Conservation (phyloP, 192 early-diverging fungal genomes). For the Pilaira anomala region DNA sequence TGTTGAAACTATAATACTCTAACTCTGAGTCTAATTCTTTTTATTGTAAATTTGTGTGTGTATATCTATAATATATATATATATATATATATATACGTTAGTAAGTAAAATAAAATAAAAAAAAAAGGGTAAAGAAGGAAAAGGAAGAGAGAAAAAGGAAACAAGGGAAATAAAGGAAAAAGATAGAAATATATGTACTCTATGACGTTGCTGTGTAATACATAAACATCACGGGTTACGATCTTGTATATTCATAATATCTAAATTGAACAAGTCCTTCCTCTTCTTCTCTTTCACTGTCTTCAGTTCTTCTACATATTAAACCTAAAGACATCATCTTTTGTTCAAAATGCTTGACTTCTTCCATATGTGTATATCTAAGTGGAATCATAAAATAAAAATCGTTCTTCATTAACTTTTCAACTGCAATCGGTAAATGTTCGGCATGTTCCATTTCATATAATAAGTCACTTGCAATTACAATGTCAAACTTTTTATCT, state of each 20-base stretch:
- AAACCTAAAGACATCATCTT: slow-evolving; percentile 44
- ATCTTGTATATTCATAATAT: slow-evolving; percentile 19
- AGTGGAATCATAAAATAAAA: slow-evolving; percentile 57
- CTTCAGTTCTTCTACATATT: not conserved
- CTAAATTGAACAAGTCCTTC: slow-evolving; percentile 26
- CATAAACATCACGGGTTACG: slow-evolving; percentile 11
- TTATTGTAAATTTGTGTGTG: too few species aligned
- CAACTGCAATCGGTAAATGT: slow-evolving; percentile 44
- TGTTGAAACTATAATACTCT: not conserved
- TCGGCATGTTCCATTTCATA: slow-evolving; percentile 56
- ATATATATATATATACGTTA: too few species aligned
- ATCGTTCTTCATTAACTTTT: slow-evolving; percentile 38
- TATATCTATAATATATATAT: too few species aligned
- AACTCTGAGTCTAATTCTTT: too few species aligned
- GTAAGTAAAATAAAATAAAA: not conserved
- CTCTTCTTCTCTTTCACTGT: slow-evolving; percentile 27
- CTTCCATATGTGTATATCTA: slow-evolving; percentile 41
- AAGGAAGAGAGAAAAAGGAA: not conserved
- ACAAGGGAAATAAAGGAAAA: slow-evolving; percentile 10
- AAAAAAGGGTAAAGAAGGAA: not conserved
- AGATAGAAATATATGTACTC: not conserved
- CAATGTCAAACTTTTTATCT: slow-evolving; percentile 32
- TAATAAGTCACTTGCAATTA: slow-evolving; percentile 48
- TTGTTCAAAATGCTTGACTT: slow-evolving; percentile 47
- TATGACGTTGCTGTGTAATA: slow-evolving; percentile 8